These are phyloP conservation scores for Podila epicladia DNA, from an alignment of 192 early-diverging fungal genomes.

Conservation along the genomic window DNA sequence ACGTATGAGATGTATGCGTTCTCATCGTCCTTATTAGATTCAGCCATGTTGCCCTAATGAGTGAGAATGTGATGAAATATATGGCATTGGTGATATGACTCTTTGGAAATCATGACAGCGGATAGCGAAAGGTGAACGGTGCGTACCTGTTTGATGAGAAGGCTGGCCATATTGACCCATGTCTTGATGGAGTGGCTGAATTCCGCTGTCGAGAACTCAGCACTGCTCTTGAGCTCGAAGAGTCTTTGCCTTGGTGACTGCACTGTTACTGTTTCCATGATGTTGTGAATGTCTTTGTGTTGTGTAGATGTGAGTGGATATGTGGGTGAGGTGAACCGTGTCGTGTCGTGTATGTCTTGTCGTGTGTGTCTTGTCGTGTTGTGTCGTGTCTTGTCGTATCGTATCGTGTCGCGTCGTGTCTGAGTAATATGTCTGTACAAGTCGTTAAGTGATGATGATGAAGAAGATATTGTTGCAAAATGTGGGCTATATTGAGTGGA, in stretches of 20 bases:
- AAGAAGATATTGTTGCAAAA: neutral
- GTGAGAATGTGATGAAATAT: neutral
- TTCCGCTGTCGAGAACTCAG: slow-evolving; percentile 33
- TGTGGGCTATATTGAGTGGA: neutral
- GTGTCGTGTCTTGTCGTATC: no score
- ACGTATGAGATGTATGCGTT: slow-evolving; percentile 46
- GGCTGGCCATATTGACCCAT: slow-evolving; percentile 50
- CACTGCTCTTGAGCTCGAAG: slow-evolving; percentile 24
- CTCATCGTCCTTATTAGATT: slow-evolving; percentile 39
- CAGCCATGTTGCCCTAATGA: slow-evolving; percentile 36
- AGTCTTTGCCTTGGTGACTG: slow-evolving; percentile 18
- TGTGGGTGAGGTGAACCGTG: neutral
- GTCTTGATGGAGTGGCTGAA: slow-evolving; percentile 46
- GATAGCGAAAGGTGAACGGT: neutral
- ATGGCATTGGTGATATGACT: neutral
- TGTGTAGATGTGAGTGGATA: neutral
- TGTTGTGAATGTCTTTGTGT: neutral
- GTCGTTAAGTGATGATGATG: neutral
- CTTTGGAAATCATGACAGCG: neutral
- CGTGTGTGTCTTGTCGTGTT: no score
- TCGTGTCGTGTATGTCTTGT: no score
- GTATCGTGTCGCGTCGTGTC: no score
- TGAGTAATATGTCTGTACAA: no score
- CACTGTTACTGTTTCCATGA: neutral
- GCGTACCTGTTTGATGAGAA: slow-evolving; percentile 43